Conservation (phyloP, 139 green algal species). For the Penium margaritaceum region DNA sequence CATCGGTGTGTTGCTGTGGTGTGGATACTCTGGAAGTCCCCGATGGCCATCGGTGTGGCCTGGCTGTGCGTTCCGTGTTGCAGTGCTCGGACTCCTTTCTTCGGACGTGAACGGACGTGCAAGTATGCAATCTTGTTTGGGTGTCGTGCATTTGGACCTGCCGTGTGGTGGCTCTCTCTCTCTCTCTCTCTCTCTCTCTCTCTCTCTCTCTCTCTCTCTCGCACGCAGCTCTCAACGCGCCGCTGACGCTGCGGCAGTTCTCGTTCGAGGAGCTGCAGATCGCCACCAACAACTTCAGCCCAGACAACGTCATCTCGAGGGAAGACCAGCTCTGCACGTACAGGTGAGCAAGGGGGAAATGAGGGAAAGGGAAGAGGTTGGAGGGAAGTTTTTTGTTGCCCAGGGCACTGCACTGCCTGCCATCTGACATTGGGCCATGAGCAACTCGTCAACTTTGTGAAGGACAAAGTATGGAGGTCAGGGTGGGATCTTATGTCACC, state of each 20-base stretch:
- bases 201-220: not conserved
- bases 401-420: not conserved
- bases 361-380: not conserved
- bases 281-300: not conserved
- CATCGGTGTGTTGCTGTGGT: too few relatives aligned
- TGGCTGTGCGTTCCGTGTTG: too few relatives aligned
- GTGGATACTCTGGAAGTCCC: too few relatives aligned
- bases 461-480: too few relatives aligned
- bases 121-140: too few relatives aligned
- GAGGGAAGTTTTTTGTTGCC: not conserved
- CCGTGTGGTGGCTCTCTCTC: conserved; percentile 5
- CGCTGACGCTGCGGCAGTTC: not conserved
- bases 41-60: too few relatives aligned
- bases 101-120: too few relatives aligned
- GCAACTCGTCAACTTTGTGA: not conserved
- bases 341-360: not conserved
- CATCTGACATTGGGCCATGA: not conserved
- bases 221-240: not conserved
- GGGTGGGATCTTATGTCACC: too few relatives aligned
- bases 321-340: not conserved
- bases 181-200: not conserved
- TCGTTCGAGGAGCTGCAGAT: conserved; percentile 3
- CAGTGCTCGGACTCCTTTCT: too few relatives aligned
- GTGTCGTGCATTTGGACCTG: too few relatives aligned
- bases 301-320: not conserved